Conservation (phyloP, 352 stramenopile genomes). For the Phytophthora sansomeana region DNA sequence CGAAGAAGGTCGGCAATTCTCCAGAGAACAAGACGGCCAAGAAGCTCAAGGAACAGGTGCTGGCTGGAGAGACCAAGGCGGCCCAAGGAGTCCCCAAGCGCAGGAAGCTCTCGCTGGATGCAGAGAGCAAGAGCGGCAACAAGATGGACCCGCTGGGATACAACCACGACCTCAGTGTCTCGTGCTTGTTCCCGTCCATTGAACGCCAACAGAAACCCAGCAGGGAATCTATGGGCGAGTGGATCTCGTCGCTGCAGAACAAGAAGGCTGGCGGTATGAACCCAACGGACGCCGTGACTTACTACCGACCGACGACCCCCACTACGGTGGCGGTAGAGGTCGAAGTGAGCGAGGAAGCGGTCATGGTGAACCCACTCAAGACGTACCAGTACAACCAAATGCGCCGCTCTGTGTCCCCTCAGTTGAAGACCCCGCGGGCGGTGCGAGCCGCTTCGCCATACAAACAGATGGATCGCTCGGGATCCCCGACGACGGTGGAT, state of each 20-base stretch:
- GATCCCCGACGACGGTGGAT: slow-evolving; percentile 48
- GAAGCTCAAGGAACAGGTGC: slow-evolving; percentile 48
- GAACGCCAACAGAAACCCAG: slow-evolving; percentile 39
- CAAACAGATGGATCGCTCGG: slow-evolving; percentile 42
- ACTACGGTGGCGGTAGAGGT: slow-evolving; percentile 30
- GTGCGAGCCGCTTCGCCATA: slow-evolving; percentile 39
- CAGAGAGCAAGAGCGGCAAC: slow-evolving; percentile 17
- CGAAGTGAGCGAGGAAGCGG: slow-evolving; percentile 27
- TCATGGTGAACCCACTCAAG: slow-evolving; percentile 40
- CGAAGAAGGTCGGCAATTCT: slow-evolving; percentile 5
- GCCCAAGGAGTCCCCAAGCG: slow-evolving; percentile 43
- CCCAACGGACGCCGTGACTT: slow-evolving; percentile 23
- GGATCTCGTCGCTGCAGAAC: slow-evolving; percentile 40
- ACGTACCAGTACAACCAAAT: slow-evolving; percentile 32
- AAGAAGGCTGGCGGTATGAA: slow-evolving; percentile 12
- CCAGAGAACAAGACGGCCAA: slow-evolving; percentile 40
- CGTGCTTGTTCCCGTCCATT: slow-evolving; percentile 43
- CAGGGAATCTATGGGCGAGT: slow-evolving; percentile 36
- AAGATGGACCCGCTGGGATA: slow-evolving; percentile 22
- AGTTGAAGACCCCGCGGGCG: slow-evolving; percentile 28
- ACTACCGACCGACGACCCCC: slow-evolving; percentile 32
- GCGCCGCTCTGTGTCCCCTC: slow-evolving; percentile 31
- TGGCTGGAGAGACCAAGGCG: slow-evolving; percentile 30
- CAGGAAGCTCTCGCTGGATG: slow-evolving; percentile 51
- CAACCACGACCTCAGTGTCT: slow-evolving; percentile 15